Conservation (phyloP, 2,329 filamentous ascomycete species). For the Lachnellula arida region DNA sequence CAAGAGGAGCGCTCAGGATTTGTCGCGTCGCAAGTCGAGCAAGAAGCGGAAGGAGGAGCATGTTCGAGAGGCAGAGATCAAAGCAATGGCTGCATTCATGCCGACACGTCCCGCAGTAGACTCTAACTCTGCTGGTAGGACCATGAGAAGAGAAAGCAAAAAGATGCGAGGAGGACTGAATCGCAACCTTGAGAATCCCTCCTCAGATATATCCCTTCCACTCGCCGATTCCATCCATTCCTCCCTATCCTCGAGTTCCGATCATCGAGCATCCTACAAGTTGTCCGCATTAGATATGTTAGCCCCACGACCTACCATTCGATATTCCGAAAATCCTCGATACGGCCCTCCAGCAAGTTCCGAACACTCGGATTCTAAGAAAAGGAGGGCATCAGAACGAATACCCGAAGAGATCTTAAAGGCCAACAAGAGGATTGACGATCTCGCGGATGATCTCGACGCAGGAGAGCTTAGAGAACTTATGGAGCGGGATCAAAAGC, state of each 20-base stretch:
- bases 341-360: slow-evolving; percentile 43
- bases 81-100: slow-evolving; percentile 70
- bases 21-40: slow-evolving; percentile 66
- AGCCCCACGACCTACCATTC: slow-evolving; percentile 78
- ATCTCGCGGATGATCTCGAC: slow-evolving; percentile 80
- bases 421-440: slow-evolving; percentile 58
- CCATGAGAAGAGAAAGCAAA: slow-evolving; percentile 59
- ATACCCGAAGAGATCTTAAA: slow-evolving; percentile 54
- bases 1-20: slow-evolving; percentile 56
- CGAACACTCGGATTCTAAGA: slow-evolving; percentile 40
- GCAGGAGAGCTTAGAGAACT: slow-evolving; percentile 80
- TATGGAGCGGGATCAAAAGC: slow-evolving; percentile 81
- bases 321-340: slow-evolving; percentile 63
- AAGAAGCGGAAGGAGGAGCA: slow-evolving; percentile 73
- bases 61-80: slow-evolving; percentile 81
- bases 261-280: slow-evolving; percentile 67
- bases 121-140: slow-evolving; percentile 54
- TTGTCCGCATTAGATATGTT: slow-evolving; percentile 77
- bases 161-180: slow-evolving; percentile 54
- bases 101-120: slow-evolving; percentile 59
- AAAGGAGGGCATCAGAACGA: slow-evolving; percentile 47
- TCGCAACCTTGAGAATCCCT: slow-evolving; percentile 53
- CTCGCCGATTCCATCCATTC: slow-evolving; percentile 71
- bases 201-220: slow-evolving; percentile 65
- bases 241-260: slow-evolving; percentile 68